Conservation (phyloP, 2,329 filamentous ascomycete genomes). For the Arthrobotrys iridis region DNA sequence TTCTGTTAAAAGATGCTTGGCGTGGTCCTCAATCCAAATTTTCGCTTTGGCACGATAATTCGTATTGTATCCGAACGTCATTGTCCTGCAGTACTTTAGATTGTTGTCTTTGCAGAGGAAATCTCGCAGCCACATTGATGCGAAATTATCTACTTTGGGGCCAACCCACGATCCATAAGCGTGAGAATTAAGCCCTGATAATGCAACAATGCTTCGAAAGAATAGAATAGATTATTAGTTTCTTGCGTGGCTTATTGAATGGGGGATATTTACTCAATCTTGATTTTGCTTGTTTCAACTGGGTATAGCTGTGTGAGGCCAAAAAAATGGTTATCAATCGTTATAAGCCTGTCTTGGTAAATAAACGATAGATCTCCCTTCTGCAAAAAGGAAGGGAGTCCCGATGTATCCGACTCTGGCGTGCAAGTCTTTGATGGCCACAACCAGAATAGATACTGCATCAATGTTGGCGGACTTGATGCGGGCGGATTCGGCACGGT, state of each 20-base stretch:
- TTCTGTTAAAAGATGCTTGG: neutral
- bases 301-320: slow-evolving; percentile 55
- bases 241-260: neutral
- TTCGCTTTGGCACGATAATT: neutral
- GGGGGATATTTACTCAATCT: slow-evolving; percentile 41
- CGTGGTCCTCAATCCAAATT: neutral
- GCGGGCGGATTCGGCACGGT: too few species aligned
- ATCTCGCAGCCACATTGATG: slow-evolving; percentile 55
- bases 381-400: neutral
- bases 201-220: slow-evolving; percentile 49
- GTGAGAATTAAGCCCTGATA: slow-evolving; percentile 55
- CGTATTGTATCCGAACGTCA: slow-evolving; percentile 55
- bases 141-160: neutral
- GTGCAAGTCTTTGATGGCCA: too few species aligned
- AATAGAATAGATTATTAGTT: neutral
- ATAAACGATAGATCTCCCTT: too few species aligned
- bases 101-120: slow-evolving; percentile 41
- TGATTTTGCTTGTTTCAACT: neutral
- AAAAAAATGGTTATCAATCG: slow-evolving; percentile 51
- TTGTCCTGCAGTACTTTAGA: slow-evolving; percentile 38
- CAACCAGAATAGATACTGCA: too few species aligned
- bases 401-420: too few species aligned
- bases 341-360: neutral
- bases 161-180: slow-evolving; percentile 52
- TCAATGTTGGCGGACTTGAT: too few species aligned